A percentile compares a stretch with the other conserved stretches of the same genome.
Conservation (phyloP, 2,329 filamentous ascomycete species). For the Elsinoe batatas region DNA sequence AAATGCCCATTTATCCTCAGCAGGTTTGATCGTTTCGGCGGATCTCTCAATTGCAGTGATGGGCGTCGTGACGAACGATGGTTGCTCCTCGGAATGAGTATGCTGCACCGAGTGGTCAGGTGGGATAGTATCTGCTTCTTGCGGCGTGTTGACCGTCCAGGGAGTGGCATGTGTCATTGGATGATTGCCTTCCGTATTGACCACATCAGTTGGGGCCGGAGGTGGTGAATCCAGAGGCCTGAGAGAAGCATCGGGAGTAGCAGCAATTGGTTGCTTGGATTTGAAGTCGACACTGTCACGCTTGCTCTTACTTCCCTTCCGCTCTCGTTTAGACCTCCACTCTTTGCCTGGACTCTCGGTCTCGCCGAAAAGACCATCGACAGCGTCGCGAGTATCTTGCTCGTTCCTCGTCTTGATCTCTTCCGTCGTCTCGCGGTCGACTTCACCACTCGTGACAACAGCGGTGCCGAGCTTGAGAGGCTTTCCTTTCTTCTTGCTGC, state of each 20-base stretch:
- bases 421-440: slow-evolving; percentile 20
- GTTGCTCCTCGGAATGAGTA: neutral
- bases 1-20: slow-evolving; percentile 13
- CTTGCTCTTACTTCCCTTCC: slow-evolving; percentile 1
- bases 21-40: neutral
- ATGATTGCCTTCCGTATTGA: too few species aligned
- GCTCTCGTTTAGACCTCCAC: neutral
- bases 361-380: slow-evolving; percentile 23
- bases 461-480: slow-evolving; percentile 21
- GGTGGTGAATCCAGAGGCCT: neutral
- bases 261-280: neutral
- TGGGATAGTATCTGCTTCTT: neutral
- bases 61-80: neutral
- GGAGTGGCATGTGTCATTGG: neutral
- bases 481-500: slow-evolving; percentile 26
- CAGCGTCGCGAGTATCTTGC: slow-evolving; percentile 22
- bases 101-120: neutral
- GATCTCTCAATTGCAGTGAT: neutral
- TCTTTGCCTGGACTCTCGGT: neutral
- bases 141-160: neutral
- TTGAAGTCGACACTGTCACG: neutral
- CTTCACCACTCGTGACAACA: slow-evolving; percentile 9
- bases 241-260: neutral
- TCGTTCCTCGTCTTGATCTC: slow-evolving; percentile 20
- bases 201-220: too few species aligned